Evolutionary conservation across 805 yeast species (phyloP), one percentile per base, ranked within the genome.

Genomic region (Komagataella populi): DNA sequence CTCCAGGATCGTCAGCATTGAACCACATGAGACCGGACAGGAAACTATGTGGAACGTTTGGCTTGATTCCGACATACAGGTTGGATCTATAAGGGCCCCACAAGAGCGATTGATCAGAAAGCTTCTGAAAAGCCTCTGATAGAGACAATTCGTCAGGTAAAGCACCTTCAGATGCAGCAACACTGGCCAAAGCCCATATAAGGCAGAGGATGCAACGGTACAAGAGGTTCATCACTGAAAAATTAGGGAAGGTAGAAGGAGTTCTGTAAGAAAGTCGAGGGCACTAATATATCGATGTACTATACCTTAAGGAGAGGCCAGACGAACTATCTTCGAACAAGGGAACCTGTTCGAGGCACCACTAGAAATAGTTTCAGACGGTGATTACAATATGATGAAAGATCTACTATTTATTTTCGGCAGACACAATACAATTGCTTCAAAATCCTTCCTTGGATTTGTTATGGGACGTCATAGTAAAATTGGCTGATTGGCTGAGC

Each of bases 31-130:
- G 68, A 0, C 98, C 98, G 12, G 87, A 70, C 53, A 83, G 61
- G 50, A 93, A 71, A 1, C 91, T 79, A 43, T 79, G 73, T 1
- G 96, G 96, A 3, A 85, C 59, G 48, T 91, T 71, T 2, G 98
- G 96, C 48, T 90, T 73, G 48, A 93, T 69, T 1, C 98, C 98
- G 54, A 90, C 70, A 66, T 90, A 93, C 46, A 87, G 71, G 52
- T 87, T 85, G 6, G 96, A 82, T 55, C 97, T 70, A 65, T 89
- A 91, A 0, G 98, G 95, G 1, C 96, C 98, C 99, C 99, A 91
- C 36, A 80, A 63, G 23, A 86, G 68, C 2, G 87, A 76, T 46
- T 74, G 67, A 48, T 72, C 68, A 6, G 77, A 70, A 43, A 69
- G 66, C 23, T 61, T 53, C 10, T 68, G 47, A 18, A 23, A 17